Evolutionary conservation across 495 filamentous ascomycete species (phyloP).

Genomic region (Tuber umbilicatum): DNA sequence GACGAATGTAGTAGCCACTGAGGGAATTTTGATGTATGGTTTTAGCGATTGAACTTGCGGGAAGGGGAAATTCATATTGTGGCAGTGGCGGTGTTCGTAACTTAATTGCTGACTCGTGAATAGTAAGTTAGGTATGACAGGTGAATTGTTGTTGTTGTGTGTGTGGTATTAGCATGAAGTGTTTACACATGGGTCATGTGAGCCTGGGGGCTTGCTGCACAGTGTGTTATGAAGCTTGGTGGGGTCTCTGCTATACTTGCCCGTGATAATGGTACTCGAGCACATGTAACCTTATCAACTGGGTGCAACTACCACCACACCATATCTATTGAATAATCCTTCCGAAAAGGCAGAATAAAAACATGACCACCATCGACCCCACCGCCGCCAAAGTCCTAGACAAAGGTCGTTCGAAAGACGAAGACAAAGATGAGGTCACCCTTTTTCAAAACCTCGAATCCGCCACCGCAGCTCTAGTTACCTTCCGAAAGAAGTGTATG

Average conservation of each 20-base stretch:
- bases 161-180: neutral
- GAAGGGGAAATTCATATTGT: slow-evolving; percentile 27
- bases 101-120: neutral
- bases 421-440: too few species aligned
- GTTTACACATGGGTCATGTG: too few species aligned
- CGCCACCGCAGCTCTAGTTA: too few species aligned
- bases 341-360: neutral
- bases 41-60: slow-evolving; percentile 25
- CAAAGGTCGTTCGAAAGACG: too few species aligned
- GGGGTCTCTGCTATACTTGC: neutral
- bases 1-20: slow-evolving; percentile 34
- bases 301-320: neutral
- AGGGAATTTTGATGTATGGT: slow-evolving; percentile 28
- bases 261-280: neutral
- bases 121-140: too few species aligned
- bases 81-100: slow-evolving; percentile 15
- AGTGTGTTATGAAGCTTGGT: neutral
- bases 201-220: neutral
- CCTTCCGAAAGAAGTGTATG: slow-evolving; percentile 62
- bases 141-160: neutral
- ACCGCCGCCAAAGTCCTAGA: slow-evolving; percentile 38
- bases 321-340: neutral
- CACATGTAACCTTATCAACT: too few species aligned
- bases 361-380: slow-evolving; percentile 34
- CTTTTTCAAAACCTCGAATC: too few species aligned